Base-by-base conservation (phyloP, 257 asterid genomes). In the Paulownia fortunei region DNA sequence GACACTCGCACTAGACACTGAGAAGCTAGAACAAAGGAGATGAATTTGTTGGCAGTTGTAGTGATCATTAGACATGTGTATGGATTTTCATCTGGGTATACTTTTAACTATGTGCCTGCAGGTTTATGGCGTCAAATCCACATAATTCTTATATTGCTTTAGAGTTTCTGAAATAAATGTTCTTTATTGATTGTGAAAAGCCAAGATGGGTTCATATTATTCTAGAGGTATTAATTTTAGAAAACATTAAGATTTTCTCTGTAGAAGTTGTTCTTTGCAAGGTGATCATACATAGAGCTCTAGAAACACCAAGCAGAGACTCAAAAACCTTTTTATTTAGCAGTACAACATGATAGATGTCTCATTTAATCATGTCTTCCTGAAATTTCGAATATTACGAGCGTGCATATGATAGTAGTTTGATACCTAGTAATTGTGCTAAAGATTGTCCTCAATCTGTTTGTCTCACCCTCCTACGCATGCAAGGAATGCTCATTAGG, bases 101-200 rank as follows among this genome's bases (percentile, higher is more conserved):
- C 23, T 58, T 39, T 41, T 16, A 74, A 36, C 70, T 74, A 42
- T 74, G 36, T 62, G 70, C 30, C 54, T 16, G 9, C 59, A 23
- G 13, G 23, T 49, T 26, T 66, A 23, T 66, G 11, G 51, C 13
- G 51, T 60, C 19, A 11, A 15, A 39, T 54, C 30, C 30, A 34
- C 79, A 23, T 30, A 44, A 7, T 21, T 30, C 73, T 15, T 27
- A 55, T 39, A 12, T 44, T 8, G 3, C 21, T 59, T 55, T 26
- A 67, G 58, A 26, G 32, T 55, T 58, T 42, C 27, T 26, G 68
- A 39, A 41, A 74, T 59, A 60, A 18, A 8, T 61, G 27, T 44
- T 46, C 24, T 27, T 26, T 46, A 32, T 62, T 18, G 63, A 61
- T 24, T 32, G 1, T 74, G 63, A 30, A 11, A 19, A 51, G 52